These are phyloP conservation scores for Dipteronia sinensis DNA, from an alignment of 345 rosid genomes.

Conservation along the genomic window DNA sequence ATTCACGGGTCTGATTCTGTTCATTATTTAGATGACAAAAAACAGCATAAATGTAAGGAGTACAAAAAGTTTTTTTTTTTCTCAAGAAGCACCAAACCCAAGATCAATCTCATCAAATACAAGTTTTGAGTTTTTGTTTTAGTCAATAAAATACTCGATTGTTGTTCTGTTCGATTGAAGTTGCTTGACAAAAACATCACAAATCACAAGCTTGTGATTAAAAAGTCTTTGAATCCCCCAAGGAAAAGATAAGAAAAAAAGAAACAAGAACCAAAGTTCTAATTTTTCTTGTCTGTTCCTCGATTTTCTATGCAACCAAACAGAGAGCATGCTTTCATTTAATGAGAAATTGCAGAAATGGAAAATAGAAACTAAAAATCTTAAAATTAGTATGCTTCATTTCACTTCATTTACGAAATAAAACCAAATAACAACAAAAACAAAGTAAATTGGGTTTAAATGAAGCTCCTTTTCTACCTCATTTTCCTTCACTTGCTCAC, in stretches of 20 bases:
- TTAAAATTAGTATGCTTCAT: too few relatives aligned
- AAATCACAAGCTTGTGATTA: neutral
- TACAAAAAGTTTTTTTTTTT: conserved; percentile 12
- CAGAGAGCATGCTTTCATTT: neutral
- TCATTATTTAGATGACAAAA: conserved; percentile 31
- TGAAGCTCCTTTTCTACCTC: neutral
- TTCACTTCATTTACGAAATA: neutral
- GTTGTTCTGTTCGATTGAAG: conserved; percentile 20
- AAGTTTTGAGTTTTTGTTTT: neutral
- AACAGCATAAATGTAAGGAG: conserved; percentile 8
- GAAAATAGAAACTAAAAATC: neutral
- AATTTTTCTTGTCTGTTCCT: neutral
- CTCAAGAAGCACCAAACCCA: neutral
- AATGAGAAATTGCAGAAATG: neutral
- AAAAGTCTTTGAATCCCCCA: neutral
- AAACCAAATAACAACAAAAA: neutral
- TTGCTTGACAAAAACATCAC: neutral
- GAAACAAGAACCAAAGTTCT: neutral
- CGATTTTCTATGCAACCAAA: conserved; percentile 2
- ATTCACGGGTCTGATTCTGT: conserved; percentile 49
- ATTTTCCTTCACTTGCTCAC: conserved; percentile 20
- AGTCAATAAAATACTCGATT: neutral
- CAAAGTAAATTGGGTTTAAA: neutral
- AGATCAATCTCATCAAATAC: conserved; percentile 13
- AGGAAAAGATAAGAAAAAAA: neutral